Evolutionary conservation across 306 rosid species (phyloP), one percentile per base, ranked within the genome.

Genomic region (Abrus pulchellus): DNA sequence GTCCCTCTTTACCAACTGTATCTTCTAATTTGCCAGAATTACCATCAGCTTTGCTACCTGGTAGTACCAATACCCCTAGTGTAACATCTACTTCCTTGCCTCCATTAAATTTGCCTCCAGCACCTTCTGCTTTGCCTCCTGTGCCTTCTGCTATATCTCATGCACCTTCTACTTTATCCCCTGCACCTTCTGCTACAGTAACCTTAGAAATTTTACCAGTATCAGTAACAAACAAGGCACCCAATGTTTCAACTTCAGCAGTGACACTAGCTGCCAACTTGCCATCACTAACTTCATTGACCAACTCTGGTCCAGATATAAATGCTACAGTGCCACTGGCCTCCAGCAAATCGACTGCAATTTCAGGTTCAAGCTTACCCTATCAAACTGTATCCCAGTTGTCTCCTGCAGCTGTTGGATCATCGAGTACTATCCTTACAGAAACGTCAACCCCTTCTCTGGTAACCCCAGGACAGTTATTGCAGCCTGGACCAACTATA

Each of bases 381-480:
- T 85, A 87, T 84, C 92, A 90, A 85, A 77, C 86, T 38, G 50
- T 82, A 30, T 85, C 98, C 66, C 91, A 88, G 78, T 49, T 91
- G 40, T 10, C 85, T 11, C 81, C 97, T 54, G 81, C 92, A 9
- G 53, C 77, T 65, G 84, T 79, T 79, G 94, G 94, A 73, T 77
- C 94, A 72, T 82, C 92, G 28, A 88, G 53, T 79, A 81, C 93
- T 30, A 45, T 78, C 32, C 85, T 47, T n/a, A 9, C 83, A 34
- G 93, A 90, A 71, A 56, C 86, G 45, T 83, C 88, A 5, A 81
- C 79, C 33, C 97, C 92, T 65, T 78, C 97, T 64, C 79, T 92
- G 83, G 85, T 94, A 79, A 94, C 97, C 72, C 97, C 97, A 12
- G 97, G 94, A 44, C 97, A 94, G 86, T 83, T 94, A 63, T 84